Evolutionary conservation across 441 rosid genomes (phyloP).

Genomic region (Gossypium schwendimanii): DNA sequence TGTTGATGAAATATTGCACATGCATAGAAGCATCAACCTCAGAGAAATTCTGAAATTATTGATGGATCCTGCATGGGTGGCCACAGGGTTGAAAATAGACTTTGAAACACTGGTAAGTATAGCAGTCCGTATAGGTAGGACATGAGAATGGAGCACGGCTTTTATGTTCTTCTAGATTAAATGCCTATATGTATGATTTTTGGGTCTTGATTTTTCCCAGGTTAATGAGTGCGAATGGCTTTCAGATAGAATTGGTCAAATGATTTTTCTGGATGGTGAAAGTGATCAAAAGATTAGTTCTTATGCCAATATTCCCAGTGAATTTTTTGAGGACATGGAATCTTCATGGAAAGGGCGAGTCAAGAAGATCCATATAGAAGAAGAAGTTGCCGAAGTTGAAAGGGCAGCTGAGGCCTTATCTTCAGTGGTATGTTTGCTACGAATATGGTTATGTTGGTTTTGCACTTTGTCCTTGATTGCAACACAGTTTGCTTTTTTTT

Average conservation of each 20-base stretch:
- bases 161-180: slow-evolving; percentile 4
- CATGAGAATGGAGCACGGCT: not conserved
- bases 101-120: slow-evolving; percentile 67
- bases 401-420: slow-evolving; percentile 67
- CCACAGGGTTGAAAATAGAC: slow-evolving; percentile 88
- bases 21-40: slow-evolving; percentile 60
- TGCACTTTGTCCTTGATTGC: not conserved
- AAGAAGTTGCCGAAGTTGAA: slow-evolving; percentile 59
- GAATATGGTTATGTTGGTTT: not conserved
- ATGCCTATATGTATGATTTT: not conserved
- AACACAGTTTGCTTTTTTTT: not conserved
- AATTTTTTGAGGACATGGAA: slow-evolving; percentile 90
- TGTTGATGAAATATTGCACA: slow-evolving; percentile 70
- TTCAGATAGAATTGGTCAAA: slow-evolving; percentile 57
- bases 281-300: slow-evolving; percentile 45
- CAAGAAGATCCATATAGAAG: slow-evolving; percentile 67
- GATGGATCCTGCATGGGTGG: slow-evolving; percentile 92
- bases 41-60: slow-evolving; percentile 58
- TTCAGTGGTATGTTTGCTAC: slow-evolving; percentile 46
- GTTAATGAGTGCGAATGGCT: slow-evolving; percentile 68
- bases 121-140: not conserved
- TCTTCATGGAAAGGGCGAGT: slow-evolving; percentile 82
- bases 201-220: slow-evolving; percentile 35
- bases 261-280: slow-evolving; percentile 68
- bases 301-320: slow-evolving; percentile 49